Base-by-base conservation (phyloP, 2,329 filamentous ascomycete species). In the Penicillium sp. region DNA sequence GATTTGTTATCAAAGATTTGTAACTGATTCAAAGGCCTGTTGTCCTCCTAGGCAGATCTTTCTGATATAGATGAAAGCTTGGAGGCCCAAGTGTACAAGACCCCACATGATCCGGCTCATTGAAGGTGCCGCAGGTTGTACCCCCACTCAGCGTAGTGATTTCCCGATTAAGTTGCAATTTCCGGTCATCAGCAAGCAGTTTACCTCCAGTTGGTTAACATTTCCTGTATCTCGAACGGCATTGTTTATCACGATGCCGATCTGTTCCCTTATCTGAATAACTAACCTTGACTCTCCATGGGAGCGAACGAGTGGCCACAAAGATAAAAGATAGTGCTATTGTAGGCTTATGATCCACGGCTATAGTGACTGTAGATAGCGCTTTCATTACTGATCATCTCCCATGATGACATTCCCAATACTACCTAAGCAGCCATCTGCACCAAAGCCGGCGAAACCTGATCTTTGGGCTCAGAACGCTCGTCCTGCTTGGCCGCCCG, bases 101-200 rank as follows among this genome's bases (percentile, higher is more conserved):
- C 61, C 50, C 64, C 64, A 68, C 61, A 62, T 59, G 55, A 63
- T 61, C 62, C 54, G 60, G 39, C 60, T 60, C 52, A 43, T 45
- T 47, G n/a, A 48, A 6, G 31, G 38, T 52, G n/a, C 31, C 35
- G 52, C 42, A 17, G 57, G 54, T 45, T 42, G 45, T 54, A 8
- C 41, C 54, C 59, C 55, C 59, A 47, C 59, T 41, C 41, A 49
- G 35, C 50, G 20, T 35, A 38, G 38, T 7, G 25, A 59, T 62
- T 70, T 60, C 68, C 68, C 54, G 60, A 69, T 69, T 58, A 14
- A 63, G 68, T 64, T 65, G 49, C 42, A 66, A 68, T 64, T 65
- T 70, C 68, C 68, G 54, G 63, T 25, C 37, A 15, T 47, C 39
- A 28, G 38, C 20, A 34, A 37, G 8, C 52, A 57, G n/a, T 41